phyloP scores from a whole-genome alignment of 306 rosid genomes.

The Pueraria montana region DNA sequence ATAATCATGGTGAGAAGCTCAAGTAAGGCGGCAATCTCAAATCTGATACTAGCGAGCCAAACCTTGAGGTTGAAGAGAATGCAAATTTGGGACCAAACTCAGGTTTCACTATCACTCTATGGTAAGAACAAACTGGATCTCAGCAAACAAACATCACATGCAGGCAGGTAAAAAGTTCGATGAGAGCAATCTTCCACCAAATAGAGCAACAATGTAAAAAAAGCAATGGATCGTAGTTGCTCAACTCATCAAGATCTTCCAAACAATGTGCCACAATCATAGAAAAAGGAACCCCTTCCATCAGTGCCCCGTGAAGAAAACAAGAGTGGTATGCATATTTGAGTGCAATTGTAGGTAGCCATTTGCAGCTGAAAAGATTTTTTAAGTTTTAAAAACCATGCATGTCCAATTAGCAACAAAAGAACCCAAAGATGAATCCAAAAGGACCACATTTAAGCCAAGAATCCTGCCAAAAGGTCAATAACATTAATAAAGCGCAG shows the following conservation, averaged over 20 bases:
- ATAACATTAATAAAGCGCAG: conserved; percentile 71
- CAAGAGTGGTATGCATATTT: conserved; percentile 48
- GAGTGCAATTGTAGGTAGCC: conserved; percentile 51
- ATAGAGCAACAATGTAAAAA: conserved; percentile 31
- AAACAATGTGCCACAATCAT: conserved; percentile 53
- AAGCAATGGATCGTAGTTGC: conserved; percentile 47
- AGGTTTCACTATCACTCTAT: conserved; percentile 36
- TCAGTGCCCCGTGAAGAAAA: conserved; percentile 55
- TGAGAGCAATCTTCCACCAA: conserved; percentile 56
- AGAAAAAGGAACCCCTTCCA: conserved; percentile 54
- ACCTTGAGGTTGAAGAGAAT: conserved; percentile 46
- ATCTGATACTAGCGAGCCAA: conserved; percentile 43
- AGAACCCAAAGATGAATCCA: conserved; percentile 85
- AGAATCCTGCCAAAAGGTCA: conserved; percentile 97
- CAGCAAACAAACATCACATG: conserved; percentile 61
- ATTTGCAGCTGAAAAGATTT: conserved; percentile 61
- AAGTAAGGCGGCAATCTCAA: conserved; percentile 39
- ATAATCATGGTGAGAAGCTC: conserved; percentile 24
- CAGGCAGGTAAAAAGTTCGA: conserved; percentile 45
- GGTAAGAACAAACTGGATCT: conserved; percentile 51
- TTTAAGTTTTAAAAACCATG: conserved; percentile 71
- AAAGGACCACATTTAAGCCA: conserved; percentile 83
- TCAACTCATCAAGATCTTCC: conserved; percentile 61
- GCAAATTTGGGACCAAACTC: conserved; percentile 44
- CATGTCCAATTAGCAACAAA: conserved; percentile 84